These are phyloP conservation scores for Aspergillus tanneri DNA, from an alignment of 2,329 filamentous ascomycete genomes.

Conservation along the genomic window DNA sequence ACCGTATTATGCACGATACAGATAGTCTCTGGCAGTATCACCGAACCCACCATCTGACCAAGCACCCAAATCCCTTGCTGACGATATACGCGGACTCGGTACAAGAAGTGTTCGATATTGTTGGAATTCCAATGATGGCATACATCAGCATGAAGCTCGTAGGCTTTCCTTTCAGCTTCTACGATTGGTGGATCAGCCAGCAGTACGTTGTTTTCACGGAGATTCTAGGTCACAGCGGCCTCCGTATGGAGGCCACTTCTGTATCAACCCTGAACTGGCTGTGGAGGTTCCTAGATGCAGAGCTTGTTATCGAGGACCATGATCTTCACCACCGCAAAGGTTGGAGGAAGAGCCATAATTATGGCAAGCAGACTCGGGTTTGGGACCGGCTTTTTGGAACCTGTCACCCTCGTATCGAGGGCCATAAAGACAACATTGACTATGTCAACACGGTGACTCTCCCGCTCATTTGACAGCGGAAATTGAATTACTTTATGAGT, in stretches of 20 bases:
- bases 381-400: slow-evolving; percentile 21
- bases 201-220: slow-evolving; percentile 18
- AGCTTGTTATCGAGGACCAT: slow-evolving; percentile 20
- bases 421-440: slow-evolving; percentile 12
- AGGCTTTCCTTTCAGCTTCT: slow-evolving; percentile 18
- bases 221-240: slow-evolving; percentile 18
- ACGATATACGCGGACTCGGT: slow-evolving; percentile 18
- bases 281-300: slow-evolving; percentile 10
- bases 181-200: slow-evolving; percentile 22
- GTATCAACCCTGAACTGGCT: slow-evolving; percentile 14
- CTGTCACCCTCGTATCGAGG: slow-evolving; percentile 15
- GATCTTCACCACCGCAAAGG: slow-evolving; percentile 21
- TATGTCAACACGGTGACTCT: slow-evolving; percentile 14
- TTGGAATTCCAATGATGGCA: slow-evolving; percentile 13
- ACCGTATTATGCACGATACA: slow-evolving; percentile 17
- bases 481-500: no score
- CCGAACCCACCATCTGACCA: slow-evolving; percentile 17
- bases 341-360: slow-evolving; percentile 19
- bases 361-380: slow-evolving; percentile 21
- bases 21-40: slow-evolving; percentile 17
- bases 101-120: slow-evolving; percentile 20
- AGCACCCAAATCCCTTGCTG: slow-evolving; percentile 17
- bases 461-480: no score
- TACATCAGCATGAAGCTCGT: slow-evolving; percentile 13
- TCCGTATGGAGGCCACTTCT: slow-evolving; percentile 12